Evolutionary conservation across 306 rosid species (phyloP).

Genomic region (Trichosanthes cucumerina): DNA sequence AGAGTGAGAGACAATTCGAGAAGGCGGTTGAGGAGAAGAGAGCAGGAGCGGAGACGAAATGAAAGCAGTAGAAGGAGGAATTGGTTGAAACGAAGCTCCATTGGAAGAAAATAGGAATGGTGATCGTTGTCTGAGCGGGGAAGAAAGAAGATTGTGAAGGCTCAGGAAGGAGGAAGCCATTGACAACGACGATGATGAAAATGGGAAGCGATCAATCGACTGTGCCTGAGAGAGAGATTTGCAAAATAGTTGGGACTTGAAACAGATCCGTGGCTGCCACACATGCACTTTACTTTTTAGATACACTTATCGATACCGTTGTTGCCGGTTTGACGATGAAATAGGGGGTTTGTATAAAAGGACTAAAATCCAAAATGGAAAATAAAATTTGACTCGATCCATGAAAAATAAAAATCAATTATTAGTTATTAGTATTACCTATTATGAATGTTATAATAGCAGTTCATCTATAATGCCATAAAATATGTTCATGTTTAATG

Average conservation of each 20-base stretch:
- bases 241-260: background rate
- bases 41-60: constrained; percentile 20
- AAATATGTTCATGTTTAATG: no score
- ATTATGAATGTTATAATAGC: no score
- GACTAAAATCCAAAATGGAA: background rate
- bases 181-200: background rate
- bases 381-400: no score
- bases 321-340: background rate
- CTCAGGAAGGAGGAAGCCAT: constrained; percentile 1
- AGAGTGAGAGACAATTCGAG: constrained; percentile 22
- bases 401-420: no score
- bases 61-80: constrained; percentile 15
- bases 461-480: no score
- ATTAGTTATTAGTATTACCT: no score
- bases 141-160: constrained; percentile 1
- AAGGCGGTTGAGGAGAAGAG: constrained; percentile 25
- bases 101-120: constrained; percentile 8
- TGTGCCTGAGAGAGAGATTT: background rate
- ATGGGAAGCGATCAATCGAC: background rate
- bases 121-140: constrained; percentile 4
- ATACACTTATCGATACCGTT: background rate
- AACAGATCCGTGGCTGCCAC: background rate
- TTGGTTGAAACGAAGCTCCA: constrained; percentile 21
- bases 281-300: background rate
- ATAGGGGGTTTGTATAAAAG: no score